Conservation (phyloP, 208 protist species). For the Porcisia hertigi region DNA sequence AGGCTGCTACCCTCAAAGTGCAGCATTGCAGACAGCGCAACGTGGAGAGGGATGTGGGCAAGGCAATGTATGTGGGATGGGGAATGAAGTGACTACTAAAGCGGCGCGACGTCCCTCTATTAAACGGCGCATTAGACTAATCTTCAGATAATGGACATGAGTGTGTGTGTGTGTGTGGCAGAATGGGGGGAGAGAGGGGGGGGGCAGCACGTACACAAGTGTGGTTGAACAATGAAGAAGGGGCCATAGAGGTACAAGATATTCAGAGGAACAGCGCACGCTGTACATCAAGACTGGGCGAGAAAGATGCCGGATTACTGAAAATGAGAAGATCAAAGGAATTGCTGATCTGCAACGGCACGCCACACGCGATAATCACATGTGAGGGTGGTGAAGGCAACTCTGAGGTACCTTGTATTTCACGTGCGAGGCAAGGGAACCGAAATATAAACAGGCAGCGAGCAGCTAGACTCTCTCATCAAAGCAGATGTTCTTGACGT, state of each 20-base stretch:
- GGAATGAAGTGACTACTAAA: not conserved
- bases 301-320: not conserved
- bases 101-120: not conserved
- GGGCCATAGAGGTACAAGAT: not conserved
- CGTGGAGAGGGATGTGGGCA: not conserved
- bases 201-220: not conserved
- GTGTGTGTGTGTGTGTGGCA: not conserved
- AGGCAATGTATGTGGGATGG: not conserved
- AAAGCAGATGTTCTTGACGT: not conserved
- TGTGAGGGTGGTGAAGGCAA: not conserved
- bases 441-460: not conserved
- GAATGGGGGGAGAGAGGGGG: too few relatives aligned
- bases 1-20: constrained; percentile 85
- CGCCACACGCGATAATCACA: not conserved
- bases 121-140: not conserved
- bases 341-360: not conserved
- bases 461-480: not conserved
- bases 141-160: not conserved
- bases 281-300: not conserved
- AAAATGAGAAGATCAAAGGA: not conserved
- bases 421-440: not conserved
- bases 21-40: constrained; percentile 42
- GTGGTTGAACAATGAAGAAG: constrained; percentile 3
- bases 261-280: not conserved
- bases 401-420: not conserved